These are phyloP conservation scores for Calonectria hawksworthii DNA, from an alignment of 2,329 filamentous ascomycete species.

Conservation along the genomic window DNA sequence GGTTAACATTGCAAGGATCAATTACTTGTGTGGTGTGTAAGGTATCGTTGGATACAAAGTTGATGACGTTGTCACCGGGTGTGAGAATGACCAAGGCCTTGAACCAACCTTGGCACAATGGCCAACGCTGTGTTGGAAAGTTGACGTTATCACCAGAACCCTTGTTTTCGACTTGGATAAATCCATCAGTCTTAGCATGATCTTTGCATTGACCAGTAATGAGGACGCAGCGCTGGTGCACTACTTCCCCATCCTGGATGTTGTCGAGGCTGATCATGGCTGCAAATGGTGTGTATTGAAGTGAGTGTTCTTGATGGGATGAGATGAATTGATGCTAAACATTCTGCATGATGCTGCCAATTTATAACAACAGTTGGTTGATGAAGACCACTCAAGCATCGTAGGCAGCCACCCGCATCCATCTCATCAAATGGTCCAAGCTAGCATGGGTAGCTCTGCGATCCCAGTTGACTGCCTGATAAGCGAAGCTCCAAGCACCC, in stretches of 20 bases:
- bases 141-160: background rate
- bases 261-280: conserved; percentile 33
- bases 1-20: background rate
- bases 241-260: conserved; percentile 32
- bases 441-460: background rate
- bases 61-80: conserved; percentile 28
- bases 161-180: conserved; percentile 20
- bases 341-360: background rate
- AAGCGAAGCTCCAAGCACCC: background rate
- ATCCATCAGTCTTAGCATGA: background rate
- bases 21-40: background rate
- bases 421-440: background rate
- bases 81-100: conserved; percentile 30
- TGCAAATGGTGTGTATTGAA: background rate
- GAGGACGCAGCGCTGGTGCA: conserved; percentile 35
- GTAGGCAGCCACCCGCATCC: background rate
- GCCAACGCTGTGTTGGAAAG: conserved; percentile 36
- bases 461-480: background rate
- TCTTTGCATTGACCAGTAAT: conserved; percentile 28
- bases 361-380: background rate
- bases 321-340: too few species aligned
- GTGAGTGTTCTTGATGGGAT: background rate
- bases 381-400: background rate
- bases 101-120: conserved; percentile 34
- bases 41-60: background rate